These are phyloP conservation scores for Trichoderma afroharzianum DNA, from an alignment of 2,329 filamentous ascomycete genomes.

Conservation along the genomic window DNA sequence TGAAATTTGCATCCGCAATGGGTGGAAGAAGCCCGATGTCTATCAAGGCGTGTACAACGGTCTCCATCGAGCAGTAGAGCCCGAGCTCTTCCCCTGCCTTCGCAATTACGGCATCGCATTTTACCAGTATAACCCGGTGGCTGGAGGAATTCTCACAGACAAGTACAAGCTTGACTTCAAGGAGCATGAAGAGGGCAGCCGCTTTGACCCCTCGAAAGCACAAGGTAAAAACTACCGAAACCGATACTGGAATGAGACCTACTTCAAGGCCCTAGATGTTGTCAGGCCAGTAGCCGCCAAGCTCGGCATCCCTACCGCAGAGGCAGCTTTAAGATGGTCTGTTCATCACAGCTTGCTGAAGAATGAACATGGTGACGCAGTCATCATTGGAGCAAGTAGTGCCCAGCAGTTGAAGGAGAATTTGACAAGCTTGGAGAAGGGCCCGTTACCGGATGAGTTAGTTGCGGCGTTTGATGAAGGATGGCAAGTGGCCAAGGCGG, in stretches of 20 bases:
- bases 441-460: constrained; percentile 15
- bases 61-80: constrained; percentile 53
- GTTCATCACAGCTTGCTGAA: constrained; percentile 11
- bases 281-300: constrained; percentile 11
- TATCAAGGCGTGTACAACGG: constrained; percentile 69
- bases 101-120: constrained; percentile 65
- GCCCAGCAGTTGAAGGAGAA: constrained; percentile 10
- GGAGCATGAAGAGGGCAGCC: constrained; percentile 10
- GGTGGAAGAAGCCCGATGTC: constrained; percentile 67
- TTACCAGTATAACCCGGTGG: constrained; percentile 69
- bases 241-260: constrained; percentile 18
- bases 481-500: constrained; percentile 8
- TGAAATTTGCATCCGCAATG: constrained; percentile 62
- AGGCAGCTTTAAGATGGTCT: constrained; percentile 17
- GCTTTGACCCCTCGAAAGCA: constrained; percentile 11
- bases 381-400: constrained; percentile 17
- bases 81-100: constrained; percentile 62
- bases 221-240: constrained; percentile 11
- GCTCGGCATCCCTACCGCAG: constrained; percentile 6
- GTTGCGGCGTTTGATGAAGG: constrained; percentile 13
- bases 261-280: constrained; percentile 16
- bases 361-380: constrained; percentile 5
- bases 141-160: constrained; percentile 66
- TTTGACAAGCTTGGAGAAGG: constrained; percentile 12
- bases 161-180: constrained; percentile 38